Base-by-base conservation (phyloP, 139 green algal genomes). In the Haematococcus sp. region DNA sequence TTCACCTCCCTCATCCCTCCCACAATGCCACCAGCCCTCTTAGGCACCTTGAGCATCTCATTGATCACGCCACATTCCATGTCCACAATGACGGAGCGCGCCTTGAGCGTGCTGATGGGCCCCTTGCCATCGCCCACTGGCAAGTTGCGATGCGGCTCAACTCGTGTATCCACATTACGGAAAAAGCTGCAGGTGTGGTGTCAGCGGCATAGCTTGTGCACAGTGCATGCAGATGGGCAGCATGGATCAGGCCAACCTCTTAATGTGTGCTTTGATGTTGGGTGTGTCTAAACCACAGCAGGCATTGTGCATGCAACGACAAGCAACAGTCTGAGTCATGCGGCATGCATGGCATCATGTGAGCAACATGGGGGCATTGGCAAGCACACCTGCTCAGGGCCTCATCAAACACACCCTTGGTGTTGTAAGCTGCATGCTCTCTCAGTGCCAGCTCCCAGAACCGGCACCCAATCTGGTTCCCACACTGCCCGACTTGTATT, bases 391-490 rank as follows among this genome's bases (percentile, higher is more conserved):
- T 92, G 88, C 88, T 93, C 7, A 96, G 71, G 4, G 91, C 77
- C 22, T 94, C 91, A 61, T 94, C 88, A 75, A 88, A 94, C 2
- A 86, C 60, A 16, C 81, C 85, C 9, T 72, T 75, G 1, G 68
- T 70, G 77, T 91, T 93, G 78, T 91, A 85, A 2, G 85, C 82
- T 7, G 90, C 87, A 76, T 96, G 90, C 85, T 96, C 91, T 7
- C 83, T 40, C 59, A 92, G 70, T 0, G 88, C 87, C 61, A 91
- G 71, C 78, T 97, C 92, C 95, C 95, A 99, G 72, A 99, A 99
- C 70, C 97, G 89, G 30, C 89, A 91, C 27, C 95, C 96, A 17
- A 99, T 93, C 85, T 99, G 96, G 73, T 99, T 99, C 34, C 96
- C 96, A 75, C 94, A 99, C 65, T 99, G 96, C 0, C 96, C 96